phyloP scores from a whole-genome alignment of 306 rosid species.

The Malus asiatica region DNA sequence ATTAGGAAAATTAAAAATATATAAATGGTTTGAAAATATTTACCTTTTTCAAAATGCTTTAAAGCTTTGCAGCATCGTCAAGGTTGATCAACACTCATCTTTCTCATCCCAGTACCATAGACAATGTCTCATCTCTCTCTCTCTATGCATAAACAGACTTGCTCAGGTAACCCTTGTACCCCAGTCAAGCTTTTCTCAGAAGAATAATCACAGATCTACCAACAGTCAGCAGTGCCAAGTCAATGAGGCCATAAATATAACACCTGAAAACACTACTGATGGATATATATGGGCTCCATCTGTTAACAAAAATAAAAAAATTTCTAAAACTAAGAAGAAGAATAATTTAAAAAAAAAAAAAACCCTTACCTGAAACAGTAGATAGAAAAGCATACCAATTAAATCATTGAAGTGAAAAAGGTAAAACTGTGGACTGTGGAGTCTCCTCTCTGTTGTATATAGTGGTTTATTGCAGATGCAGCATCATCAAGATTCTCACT shows the following conservation, averaged over 20 bases:
- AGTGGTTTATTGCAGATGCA: slow-evolving; percentile 92
- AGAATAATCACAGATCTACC: slow-evolving; percentile 49
- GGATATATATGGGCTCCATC: background rate
- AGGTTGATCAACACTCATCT: background rate
- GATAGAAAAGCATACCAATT: slow-evolving; percentile 7
- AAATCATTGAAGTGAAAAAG: background rate
- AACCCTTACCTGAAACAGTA: slow-evolving; percentile 21
- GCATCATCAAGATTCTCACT: slow-evolving; percentile 99
- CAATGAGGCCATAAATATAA: background rate
- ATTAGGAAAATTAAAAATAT: background rate
- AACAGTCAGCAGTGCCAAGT: slow-evolving; percentile 11
- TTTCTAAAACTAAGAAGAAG: background rate
- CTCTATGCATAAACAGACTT: background rate
- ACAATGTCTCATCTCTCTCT: background rate
- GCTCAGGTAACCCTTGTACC: background rate
- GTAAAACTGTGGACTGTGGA: background rate
- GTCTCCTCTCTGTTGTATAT: slow-evolving; percentile 6
- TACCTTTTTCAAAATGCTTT: background rate
- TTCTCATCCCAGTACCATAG: background rate
- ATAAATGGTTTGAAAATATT: background rate
- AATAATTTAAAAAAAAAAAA: background rate
- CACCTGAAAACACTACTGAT: background rate
- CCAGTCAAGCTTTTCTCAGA: slow-evolving; percentile 13
- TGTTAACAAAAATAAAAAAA: background rate
- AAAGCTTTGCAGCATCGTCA: background rate